Base-by-base conservation (phyloP, 2,329 filamentous ascomycete species). In the Zasmidium citrigriseum region DNA sequence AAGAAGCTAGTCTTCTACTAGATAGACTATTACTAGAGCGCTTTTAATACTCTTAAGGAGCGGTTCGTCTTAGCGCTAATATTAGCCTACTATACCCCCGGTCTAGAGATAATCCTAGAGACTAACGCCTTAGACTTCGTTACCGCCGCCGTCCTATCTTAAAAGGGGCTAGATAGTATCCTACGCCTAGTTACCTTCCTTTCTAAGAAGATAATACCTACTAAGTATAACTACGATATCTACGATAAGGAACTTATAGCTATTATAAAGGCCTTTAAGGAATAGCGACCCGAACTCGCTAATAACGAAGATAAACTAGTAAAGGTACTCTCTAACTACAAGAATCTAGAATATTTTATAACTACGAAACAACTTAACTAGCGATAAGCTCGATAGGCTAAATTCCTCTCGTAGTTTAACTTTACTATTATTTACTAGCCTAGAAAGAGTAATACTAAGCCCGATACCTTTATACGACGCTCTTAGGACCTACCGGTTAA, bases 331-430 rank as follows among this genome's bases (percentile, higher is more conserved):
- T 68, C 63, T 2, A 61, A 76, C 58, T 61, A 76, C 58, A 61
- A 67, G 38, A 70, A 66, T 38, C 64, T 76, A 1, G 52, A 67
- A 48, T 68, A 66, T 52, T 74, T 74, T 53, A 70, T 64, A 44
- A 64, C n/a, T n/a, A n/a, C n/a, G n/a, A n/a, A n/a, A n/a, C n/a
- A n/a, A n/a, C n/a, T n/a, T n/a, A n/a, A n/a, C n/a, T n/a, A n/a
- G n/a, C n/a, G n/a, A n/a, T n/a, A n/a, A n/a, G n/a, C n/a, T n/a
- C n/a, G n/a, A n/a, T 73, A 62, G 68, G 18, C 61, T 1, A 60
- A 70, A 49, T 58, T 63, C 24, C 58, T 72, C 2, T 62, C 61
- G 0, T 52, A 54, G 14, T 70, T 64, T 53, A 59, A 68, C 46
- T 73, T 73, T 50, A 56, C 46, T 14, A 70, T 73, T 38, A 44